Percentiles rank a stretch among this genome's conserved stretches.
These are phyloP conservation scores for Pleurotus ostreatus DNA, from an alignment of 768 basidiomycete species.

Conservation along the genomic window DNA sequence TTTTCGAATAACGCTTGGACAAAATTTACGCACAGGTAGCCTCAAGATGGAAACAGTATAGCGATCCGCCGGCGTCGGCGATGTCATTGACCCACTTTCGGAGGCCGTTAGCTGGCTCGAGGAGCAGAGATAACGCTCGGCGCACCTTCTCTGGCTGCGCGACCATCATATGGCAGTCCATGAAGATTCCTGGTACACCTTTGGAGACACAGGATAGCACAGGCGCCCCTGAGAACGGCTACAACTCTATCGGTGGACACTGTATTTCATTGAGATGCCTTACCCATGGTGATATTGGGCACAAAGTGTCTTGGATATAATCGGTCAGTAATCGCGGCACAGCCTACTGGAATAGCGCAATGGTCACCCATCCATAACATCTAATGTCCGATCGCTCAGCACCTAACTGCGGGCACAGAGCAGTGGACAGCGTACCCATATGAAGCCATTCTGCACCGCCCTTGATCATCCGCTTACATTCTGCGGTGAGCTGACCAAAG, in stretches of 20 bases:
- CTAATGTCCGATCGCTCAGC: constrained; percentile 33
- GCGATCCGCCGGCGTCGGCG: constrained; percentile 89
- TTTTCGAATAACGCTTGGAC: constrained; percentile 1
- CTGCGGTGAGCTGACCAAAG: constrained; percentile 90
- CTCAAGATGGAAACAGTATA: constrained; percentile 97
- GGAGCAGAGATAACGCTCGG: too few species aligned
- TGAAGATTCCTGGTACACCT: constrained; percentile 90
- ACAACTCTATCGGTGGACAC: constrained; percentile 7
- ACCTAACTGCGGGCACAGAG: constrained; percentile 6
- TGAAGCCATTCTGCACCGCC: constrained; percentile 97
- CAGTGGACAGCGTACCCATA: constrained; percentile 62
- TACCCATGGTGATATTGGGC: constrained; percentile 97
- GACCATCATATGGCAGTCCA: constrained; percentile 99
- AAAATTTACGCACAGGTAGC: constrained; percentile 63
- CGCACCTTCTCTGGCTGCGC: constrained; percentile 82
- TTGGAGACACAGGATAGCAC: constrained; percentile 82
- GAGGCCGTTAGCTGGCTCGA: too few species aligned
- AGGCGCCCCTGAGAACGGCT: constrained; percentile 64
- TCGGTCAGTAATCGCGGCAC: neutral
- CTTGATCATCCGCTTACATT: constrained; percentile 96
- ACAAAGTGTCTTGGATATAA: constrained; percentile 82
- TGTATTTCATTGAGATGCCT: constrained; percentile 16
- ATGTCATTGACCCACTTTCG: constrained; percentile 95
- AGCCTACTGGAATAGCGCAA: neutral
- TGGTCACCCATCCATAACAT: constrained; percentile 94